Base-by-base conservation (phyloP, 2,329 filamentous ascomycete species). In the Aspergillus jensenii region DNA sequence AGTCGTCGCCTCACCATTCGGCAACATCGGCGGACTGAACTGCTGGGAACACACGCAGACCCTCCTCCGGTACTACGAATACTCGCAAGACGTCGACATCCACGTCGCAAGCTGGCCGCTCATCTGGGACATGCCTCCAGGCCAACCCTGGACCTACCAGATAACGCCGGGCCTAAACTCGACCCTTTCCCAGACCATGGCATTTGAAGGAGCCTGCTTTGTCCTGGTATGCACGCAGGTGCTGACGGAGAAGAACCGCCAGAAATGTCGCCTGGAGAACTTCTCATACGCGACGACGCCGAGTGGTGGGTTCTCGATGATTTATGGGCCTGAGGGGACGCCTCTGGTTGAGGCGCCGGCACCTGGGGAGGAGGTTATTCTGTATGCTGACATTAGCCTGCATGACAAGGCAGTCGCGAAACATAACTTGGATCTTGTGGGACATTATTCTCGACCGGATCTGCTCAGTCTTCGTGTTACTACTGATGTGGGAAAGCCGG, bases 31-130 rank as follows among this genome's bases (percentile, higher is more conserved):
- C 9, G 35, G 15, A 1, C 9, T 11, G 2, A 37, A 37, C 35
- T 11, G 35, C 35, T 37, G 35, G 35, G 80, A 82, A 62, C 78
- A 82, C 55, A 70, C 71, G 1, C 77, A 81, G 62, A 77, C 79
- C 4, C 71, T 81, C 3, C 73, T 81, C 31, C 78, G 77, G 46
- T 80, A 76, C 55, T 67, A 81, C 61, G 74, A 68, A 37, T 76
- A 76, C 53, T 55, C 71, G 0, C 78, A 80, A 57, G 68, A 70
- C 7, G 78, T 76, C 41, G 66, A 73, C 33, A 74, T 82, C 27
- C 79, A 82, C 53, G 70, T 82, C 25, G 69, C 77, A 11, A 74
- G 71, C 57, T 82, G 79, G 79, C 80, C 79, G 21, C 21, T 21
- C 3, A 4, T 21, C 21, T 21, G 21, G 21, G 21, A 21, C 3